Evolutionary conservation across 2,329 filamentous ascomycete genomes (phyloP), one percentile per base, ranked within the genome.

Genomic region (Talaromyces sp.): DNA sequence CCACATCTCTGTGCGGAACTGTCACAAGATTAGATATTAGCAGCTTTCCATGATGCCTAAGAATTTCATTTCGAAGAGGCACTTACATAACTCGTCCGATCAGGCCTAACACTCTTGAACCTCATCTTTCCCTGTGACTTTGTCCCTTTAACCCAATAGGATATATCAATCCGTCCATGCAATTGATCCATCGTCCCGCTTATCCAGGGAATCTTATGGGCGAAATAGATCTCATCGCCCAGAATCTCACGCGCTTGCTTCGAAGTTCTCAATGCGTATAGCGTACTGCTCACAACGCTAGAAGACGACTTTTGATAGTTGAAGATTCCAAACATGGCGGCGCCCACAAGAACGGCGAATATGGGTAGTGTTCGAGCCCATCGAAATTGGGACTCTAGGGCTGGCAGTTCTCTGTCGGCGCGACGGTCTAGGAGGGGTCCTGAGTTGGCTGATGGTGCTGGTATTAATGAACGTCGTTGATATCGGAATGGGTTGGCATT

Each of bases 231-330:
- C 76, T 93, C 87, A 73, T 97, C 89, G 63, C 94, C 94, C 28
- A 99, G 83, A 46, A 87, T 77, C 58, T 85, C 86, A 68, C 92
- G 85, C 46, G 91, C 94, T 60, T 80, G 77, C 2, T 83, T 77
- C 58, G 88, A 91, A 2, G 89, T 95, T 63, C 94, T 89, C 63
- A 99, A 83, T 1, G 93, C 89, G 80, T 97, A 99, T 28, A 99
- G 83, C 4, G 91, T 94, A 57, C 89, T 90, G 57, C 85, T 85
- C n/a, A 97, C 89, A 31, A 93, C 84, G 56, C 89, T 89, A 25
- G 86, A 91, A n/a, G 89, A 91, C 58, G 87, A 85, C 75, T 97
- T 97, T 74, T 99, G 93, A 83, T 99, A 97, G 82, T 99, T 99
- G 88, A 99, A 97, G 75, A 99, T 97, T 65, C 88, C 90, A 60